phyloP scores from a whole-genome alignment of 2,329 filamentous ascomycete species.

The Pyrenophora graminea region DNA sequence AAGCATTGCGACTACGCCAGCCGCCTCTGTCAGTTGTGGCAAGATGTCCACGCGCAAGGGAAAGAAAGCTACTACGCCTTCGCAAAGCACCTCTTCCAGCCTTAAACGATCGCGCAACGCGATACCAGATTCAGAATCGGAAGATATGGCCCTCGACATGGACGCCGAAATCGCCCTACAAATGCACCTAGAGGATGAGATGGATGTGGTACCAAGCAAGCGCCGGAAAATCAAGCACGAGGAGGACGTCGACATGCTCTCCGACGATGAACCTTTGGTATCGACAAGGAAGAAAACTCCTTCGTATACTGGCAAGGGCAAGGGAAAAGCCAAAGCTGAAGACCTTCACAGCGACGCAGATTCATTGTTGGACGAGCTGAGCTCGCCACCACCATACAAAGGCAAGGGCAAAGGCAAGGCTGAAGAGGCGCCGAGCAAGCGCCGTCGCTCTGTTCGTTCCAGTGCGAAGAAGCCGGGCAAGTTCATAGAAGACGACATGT shows the following conservation, averaged over 20 bases:
- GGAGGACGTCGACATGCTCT: conserved; percentile 28
- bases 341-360: conserved; percentile 12
- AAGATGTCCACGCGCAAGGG: conserved; percentile 29
- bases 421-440: conserved; percentile 13
- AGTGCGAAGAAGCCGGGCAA: conserved; percentile 23
- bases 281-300: conserved; percentile 9
- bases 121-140: conserved; percentile 35
- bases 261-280: conserved; percentile 14
- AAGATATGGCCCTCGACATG: conserved; percentile 42
- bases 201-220: conserved; percentile 48
- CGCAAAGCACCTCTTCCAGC: conserved; percentile 22
- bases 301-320: conserved; percentile 25
- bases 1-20: conserved; percentile 61
- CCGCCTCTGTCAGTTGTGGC: conserved; percentile 41
- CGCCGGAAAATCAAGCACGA: conserved; percentile 38
- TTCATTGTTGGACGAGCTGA: conserved; percentile 7
- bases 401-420: conserved; percentile 34
- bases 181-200: conserved; percentile 61
- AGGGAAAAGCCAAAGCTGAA: conserved; percentile 17
- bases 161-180: conserved; percentile 61
- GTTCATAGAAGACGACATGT: conserved; percentile 22
- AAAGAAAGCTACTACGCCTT: conserved; percentile 22
- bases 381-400: conserved; percentile 17
- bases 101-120: conserved; percentile 30
- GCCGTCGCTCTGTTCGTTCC: conserved; percentile 26